These are phyloP conservation scores for Hypoxylon sp. DNA, from an alignment of 2,329 filamentous ascomycete species.

Conservation along the genomic window DNA sequence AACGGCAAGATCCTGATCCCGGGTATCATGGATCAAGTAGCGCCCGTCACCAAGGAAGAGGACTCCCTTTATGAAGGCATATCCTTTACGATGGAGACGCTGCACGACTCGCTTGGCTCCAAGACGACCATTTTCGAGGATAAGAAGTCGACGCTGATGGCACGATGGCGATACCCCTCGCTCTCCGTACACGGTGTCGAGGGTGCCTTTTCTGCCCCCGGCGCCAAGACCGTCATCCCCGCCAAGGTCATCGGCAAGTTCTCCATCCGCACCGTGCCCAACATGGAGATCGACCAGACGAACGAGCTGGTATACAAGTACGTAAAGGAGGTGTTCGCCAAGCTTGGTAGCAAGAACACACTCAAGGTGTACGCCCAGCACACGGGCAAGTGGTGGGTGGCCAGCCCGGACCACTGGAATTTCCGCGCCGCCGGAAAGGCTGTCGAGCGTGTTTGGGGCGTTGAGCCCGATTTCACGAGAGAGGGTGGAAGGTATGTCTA, in stretches of 20 bases:
- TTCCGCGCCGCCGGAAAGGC: constrained; percentile 94
- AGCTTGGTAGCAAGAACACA: constrained; percentile 91
- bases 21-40: constrained; percentile 94
- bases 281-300: constrained; percentile 94
- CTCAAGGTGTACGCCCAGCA: constrained; percentile 84
- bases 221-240: constrained; percentile 98
- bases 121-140: constrained; percentile 85
- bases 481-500: constrained; percentile 82
- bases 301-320: constrained; percentile 86
- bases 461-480: constrained; percentile 92
- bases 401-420: constrained; percentile 98
- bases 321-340: constrained; percentile 83
- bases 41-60: constrained; percentile 86
- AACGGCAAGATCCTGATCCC: constrained; percentile 92
- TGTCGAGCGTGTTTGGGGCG: constrained; percentile 93
- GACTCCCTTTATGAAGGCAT: constrained; percentile 88
- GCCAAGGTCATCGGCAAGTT: constrained; percentile 99
- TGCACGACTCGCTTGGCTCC: constrained; percentile 90
- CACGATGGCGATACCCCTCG: constrained; percentile 92
- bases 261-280: constrained; percentile 94
- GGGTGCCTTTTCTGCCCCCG: constrained; percentile 90
- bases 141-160: constrained; percentile 94
- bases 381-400: constrained; percentile 98
- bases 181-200: constrained; percentile 94
- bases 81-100: constrained; percentile 93